Evolutionary conservation across 2,329 filamentous ascomycete species (phyloP).

Genomic region (Xylariaceae sp.): DNA sequence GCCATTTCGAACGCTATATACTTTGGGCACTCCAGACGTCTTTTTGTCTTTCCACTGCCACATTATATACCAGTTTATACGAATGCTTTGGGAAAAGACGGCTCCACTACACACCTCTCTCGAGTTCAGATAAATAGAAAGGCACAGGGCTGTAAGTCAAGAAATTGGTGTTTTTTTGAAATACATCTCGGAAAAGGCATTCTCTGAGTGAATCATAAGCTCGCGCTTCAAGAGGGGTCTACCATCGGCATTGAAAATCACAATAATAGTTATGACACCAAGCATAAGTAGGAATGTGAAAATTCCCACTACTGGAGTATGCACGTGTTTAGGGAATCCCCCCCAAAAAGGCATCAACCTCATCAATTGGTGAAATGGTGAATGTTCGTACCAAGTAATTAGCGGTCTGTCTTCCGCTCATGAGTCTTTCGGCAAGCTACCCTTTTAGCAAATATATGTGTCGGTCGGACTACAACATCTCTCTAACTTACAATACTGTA

Average conservation of each 20-base stretch:
- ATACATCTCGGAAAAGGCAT: slow-evolving; percentile 1
- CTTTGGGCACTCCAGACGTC: not conserved
- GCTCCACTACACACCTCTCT: not conserved
- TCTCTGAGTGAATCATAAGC: not conserved
- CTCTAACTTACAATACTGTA: too few species aligned
- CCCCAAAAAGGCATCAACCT: too few species aligned
- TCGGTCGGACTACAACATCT: too few species aligned
- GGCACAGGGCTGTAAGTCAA: not conserved
- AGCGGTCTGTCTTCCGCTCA: too few species aligned
- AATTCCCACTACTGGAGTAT: too few species aligned
- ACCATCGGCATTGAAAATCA: not conserved
- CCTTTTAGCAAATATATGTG: too few species aligned
- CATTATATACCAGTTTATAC: not conserved
- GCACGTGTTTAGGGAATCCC: too few species aligned
- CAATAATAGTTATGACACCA: not conserved
- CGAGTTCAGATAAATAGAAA: not conserved
- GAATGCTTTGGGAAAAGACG: not conserved
- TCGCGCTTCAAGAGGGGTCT: not conserved
- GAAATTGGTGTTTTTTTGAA: slow-evolving; percentile 18
- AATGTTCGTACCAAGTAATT: too few species aligned
- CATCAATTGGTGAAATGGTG: too few species aligned
- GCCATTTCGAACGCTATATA: too few species aligned
- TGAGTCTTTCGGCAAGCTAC: too few species aligned
- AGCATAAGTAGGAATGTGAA: not conserved
- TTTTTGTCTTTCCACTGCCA: not conserved